Conservation (phyloP, 148 eudicot species). For the Diospyros lotus region DNA sequence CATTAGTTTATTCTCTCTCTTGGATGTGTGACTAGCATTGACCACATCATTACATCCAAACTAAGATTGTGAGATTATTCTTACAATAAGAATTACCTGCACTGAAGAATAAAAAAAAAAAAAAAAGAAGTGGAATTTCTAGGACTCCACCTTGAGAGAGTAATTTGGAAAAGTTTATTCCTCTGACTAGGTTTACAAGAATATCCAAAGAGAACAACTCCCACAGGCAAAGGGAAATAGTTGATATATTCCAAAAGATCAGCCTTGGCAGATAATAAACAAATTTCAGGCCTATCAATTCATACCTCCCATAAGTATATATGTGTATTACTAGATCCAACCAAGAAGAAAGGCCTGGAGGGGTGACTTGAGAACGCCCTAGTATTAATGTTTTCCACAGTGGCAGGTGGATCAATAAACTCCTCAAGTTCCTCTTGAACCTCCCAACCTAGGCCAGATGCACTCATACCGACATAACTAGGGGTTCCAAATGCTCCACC, state of each 20-base stretch:
- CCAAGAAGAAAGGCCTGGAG: conserved; percentile 84
- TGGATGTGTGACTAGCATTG: not conserved
- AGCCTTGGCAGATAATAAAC: not conserved
- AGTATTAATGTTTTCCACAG: conserved; percentile 61
- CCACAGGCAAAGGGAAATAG: not conserved
- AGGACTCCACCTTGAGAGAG: not conserved
- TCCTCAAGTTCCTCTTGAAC: conserved; percentile 79
- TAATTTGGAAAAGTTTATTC: not conserved
- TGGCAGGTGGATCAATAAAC: conserved; percentile 76
- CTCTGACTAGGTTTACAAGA: not conserved
- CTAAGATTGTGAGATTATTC: not conserved
- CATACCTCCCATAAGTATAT: conserved; percentile 96
- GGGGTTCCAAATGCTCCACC: conserved; percentile 75
- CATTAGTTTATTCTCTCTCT: not conserved
- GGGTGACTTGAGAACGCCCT: conserved; percentile 88
- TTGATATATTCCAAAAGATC: not conserved
- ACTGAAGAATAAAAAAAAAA: too few relatives aligned
- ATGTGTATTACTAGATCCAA: conserved; percentile 89
- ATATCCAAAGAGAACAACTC: not conserved
- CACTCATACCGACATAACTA: conserved; percentile 67
- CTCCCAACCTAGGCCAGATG: conserved; percentile 84
- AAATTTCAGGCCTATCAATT: not conserved
- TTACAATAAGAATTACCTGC: not conserved
- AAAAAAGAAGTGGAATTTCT: not conserved
- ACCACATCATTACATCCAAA: not conserved